Evolutionary conservation across 768 basidiomycete species (phyloP).

Genomic region (Boletus subcaerulescens): DNA sequence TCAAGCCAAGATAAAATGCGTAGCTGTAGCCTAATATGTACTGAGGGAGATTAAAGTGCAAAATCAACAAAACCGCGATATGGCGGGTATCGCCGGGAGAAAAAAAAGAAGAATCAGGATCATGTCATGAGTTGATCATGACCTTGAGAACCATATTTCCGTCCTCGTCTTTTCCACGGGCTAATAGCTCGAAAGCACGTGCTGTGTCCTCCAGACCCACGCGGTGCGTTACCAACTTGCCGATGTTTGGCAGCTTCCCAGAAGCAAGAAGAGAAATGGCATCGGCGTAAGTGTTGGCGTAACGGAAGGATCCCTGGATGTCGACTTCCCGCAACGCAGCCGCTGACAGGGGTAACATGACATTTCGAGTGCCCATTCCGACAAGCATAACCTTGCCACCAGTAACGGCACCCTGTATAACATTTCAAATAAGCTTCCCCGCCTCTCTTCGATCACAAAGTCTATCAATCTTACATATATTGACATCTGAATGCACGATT

Average conservation of each 20-base stretch:
- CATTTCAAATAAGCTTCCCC: conserved; percentile 11
- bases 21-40: conserved; percentile 10
- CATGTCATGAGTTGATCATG: conserved; percentile 56
- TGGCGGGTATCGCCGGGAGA: background rate
- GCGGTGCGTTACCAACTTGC: conserved; percentile 79
- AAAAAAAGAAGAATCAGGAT: background rate
- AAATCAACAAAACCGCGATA: conserved; percentile 8
- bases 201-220: conserved; percentile 61
- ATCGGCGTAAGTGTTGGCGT: conserved; percentile 87
- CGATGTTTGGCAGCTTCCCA: conserved; percentile 60
- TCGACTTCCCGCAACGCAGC: conserved; percentile 90
- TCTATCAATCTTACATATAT: conserved; percentile 64
- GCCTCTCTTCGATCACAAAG: conserved; percentile 8
- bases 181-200: conserved; percentile 80
- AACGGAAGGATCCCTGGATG: conserved; percentile 88
- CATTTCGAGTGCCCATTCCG: conserved; percentile 90
- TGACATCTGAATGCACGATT: conserved; percentile 87
- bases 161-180: conserved; percentile 70
- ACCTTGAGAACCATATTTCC: conserved; percentile 89
- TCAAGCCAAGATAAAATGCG: conserved; percentile 10
- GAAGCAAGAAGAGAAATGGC: conserved; percentile 72
- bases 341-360: conserved; percentile 76
- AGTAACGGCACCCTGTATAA: conserved; percentile 64
- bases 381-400: conserved; percentile 92
- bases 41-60: background rate